phyloP scores from a whole-genome alignment of 2,329 filamentous ascomycete genomes.

The Aurifilum marmelostoma region DNA sequence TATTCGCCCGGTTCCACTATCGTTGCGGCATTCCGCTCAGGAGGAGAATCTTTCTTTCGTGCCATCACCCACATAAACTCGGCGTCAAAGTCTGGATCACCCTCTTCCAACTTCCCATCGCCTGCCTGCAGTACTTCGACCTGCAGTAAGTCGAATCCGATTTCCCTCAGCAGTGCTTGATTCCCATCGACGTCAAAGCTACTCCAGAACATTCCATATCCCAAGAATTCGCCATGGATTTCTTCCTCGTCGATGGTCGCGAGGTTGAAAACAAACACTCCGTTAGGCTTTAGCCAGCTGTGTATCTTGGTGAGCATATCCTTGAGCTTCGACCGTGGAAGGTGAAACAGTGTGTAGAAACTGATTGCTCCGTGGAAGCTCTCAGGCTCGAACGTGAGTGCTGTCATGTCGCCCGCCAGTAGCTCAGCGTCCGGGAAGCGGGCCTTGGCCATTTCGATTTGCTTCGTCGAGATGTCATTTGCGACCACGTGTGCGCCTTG shows the following conservation, averaged over 20 bases:
- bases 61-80: slow-evolving; percentile 1
- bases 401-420: not conserved
- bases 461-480: slow-evolving; percentile 2
- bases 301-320: not conserved
- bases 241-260: slow-evolving; percentile 1
- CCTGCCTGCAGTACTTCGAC: not conserved
- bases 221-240: slow-evolving; percentile 7
- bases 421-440: not conserved
- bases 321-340: slow-evolving; percentile 5
- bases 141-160: slow-evolving; percentile 4
- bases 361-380: slow-evolving; percentile 4
- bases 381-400: slow-evolving; percentile 5
- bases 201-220: slow-evolving; percentile 8
- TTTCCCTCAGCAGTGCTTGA: slow-evolving; percentile 4
- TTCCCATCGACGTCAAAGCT: not conserved
- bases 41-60: not conserved
- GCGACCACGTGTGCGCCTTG: not conserved
- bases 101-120: slow-evolving; percentile 3
- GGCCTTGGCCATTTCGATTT: slow-evolving; percentile 1
- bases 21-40: too few relatives aligned
- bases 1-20: too few relatives aligned
- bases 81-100: not conserved
- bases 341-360: slow-evolving; percentile 3
- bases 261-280: slow-evolving; percentile 3
- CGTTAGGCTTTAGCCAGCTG: not conserved